Conservation (phyloP, 2,329 filamentous ascomycete species). For the Davidsoniella eucalypti region DNA sequence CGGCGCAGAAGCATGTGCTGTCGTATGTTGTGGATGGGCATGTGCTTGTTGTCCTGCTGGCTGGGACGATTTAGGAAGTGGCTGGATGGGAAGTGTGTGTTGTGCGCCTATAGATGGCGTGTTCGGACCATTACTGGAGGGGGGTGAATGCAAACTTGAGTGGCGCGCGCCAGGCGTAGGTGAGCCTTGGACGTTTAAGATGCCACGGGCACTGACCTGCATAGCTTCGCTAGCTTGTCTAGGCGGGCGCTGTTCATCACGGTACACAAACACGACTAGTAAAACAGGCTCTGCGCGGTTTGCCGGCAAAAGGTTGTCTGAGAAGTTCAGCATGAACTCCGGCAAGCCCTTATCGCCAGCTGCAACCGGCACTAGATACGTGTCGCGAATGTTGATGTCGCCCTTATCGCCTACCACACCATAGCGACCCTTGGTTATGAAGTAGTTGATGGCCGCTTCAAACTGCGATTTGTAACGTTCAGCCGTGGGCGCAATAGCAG, state of each 20-base stretch:
- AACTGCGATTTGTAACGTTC: constrained; percentile 47
- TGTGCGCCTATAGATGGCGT: constrained; percentile 18
- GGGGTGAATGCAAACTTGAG: not conserved
- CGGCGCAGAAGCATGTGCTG: not conserved
- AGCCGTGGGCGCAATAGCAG: constrained; percentile 51
- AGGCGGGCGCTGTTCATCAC: constrained; percentile 31
- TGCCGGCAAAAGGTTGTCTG: constrained; percentile 63
- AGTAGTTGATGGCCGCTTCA: constrained; percentile 71
- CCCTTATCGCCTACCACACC: constrained; percentile 71
- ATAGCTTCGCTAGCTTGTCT: not conserved
- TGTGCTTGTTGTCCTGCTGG: not conserved
- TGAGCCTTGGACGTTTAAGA: constrained; percentile 14
- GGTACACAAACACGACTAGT: constrained; percentile 71
- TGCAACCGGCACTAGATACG: constrained; percentile 77
- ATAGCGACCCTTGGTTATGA: constrained; percentile 64
- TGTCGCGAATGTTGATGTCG: constrained; percentile 63
- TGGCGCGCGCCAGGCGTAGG: constrained; percentile 20
- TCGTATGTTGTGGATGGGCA: not conserved
- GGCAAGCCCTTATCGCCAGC: constrained; percentile 55
- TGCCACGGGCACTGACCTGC: not conserved
- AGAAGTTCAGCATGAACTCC: constrained; percentile 77
- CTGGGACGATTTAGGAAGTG: not conserved
- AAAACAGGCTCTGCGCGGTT: constrained; percentile 59
- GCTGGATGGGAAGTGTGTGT: constrained; percentile 7
- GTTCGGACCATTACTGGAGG: not conserved